Percentiles rank a stretch among this genome's conserved stretches.
Conservation (phyloP, 2,329 filamentous ascomycete species). For the Diplodia corticola region DNA sequence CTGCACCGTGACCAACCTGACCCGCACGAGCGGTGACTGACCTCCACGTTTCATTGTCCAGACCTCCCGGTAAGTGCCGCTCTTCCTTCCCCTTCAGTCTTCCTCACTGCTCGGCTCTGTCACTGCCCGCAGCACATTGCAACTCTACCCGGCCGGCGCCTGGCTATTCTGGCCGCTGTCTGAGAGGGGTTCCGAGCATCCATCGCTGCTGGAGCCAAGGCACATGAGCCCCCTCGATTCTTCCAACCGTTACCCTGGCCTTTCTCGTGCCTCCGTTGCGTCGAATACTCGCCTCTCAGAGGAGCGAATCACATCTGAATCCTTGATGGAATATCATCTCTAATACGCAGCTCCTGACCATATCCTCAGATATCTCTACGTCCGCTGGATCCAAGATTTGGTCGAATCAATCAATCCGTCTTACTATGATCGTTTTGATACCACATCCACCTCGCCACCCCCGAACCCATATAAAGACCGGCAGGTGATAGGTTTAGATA, state of each 20-base stretch:
- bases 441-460: neutral
- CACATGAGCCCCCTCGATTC: neutral
- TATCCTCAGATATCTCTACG: constrained; percentile 72
- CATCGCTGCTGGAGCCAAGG: too few relatives aligned
- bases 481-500: constrained; percentile 71
- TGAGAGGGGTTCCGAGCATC: too few relatives aligned
- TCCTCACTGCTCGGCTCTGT: neutral
- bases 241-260: neutral
- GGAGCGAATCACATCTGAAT: neutral
- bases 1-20: constrained; percentile 4
- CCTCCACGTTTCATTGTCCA: constrained; percentile 35
- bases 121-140: neutral
- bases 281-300: neutral
- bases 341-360: neutral
- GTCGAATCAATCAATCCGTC: constrained; percentile 65
- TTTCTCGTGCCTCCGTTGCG: neutral
- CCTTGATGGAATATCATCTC: neutral
- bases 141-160: neutral
- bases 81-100: neutral
- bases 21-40: constrained; percentile 3
- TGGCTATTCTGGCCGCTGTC: neutral
- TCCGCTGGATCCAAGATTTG: constrained; percentile 82
- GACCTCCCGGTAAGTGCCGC: constrained; percentile 4
- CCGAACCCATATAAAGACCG: constrained; percentile 42
- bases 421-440: constrained; percentile 37